A percentile compares a stretch with the other conserved stretches of the same genome.
Conservation (phyloP, 2,329 filamentous ascomycete genomes). For the Pseudogymnoascus sp. region DNA sequence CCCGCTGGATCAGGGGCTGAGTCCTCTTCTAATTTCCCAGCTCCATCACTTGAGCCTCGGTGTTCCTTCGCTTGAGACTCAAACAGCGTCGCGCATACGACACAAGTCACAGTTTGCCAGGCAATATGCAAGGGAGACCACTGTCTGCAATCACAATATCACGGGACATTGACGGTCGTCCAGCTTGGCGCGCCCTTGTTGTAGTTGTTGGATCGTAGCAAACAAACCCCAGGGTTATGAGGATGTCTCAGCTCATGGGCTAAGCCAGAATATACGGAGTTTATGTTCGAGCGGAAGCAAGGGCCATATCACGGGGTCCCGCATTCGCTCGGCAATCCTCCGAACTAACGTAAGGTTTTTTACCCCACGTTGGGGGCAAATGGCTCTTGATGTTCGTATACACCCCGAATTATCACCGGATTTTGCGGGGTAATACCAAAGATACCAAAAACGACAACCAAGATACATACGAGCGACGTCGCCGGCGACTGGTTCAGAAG, state of each 20-base stretch:
- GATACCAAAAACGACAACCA: background rate
- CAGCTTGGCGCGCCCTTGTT: background rate
- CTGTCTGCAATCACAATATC: background rate
- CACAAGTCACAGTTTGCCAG: background rate
- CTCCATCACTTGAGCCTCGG: background rate
- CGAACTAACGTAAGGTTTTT: background rate
- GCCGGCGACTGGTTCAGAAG: background rate
- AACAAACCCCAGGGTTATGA: background rate
- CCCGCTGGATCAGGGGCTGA: background rate
- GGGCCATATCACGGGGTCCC: background rate
- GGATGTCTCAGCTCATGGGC: background rate
- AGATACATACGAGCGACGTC: background rate
- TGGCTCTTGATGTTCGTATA: background rate
- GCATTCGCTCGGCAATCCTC: background rate
- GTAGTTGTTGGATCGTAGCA: background rate
- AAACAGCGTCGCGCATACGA: background rate
- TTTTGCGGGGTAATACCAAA: background rate
- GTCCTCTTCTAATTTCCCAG: background rate
- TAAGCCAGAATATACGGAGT: background rate
- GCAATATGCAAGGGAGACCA: background rate
- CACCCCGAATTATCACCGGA: background rate
- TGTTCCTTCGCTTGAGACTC: background rate
- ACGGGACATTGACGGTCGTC: background rate
- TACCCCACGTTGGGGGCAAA: background rate
- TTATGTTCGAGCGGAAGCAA: background rate